A percentile compares a stretch with the other conserved stretches of the same genome.
Evolutionary conservation across 2,329 filamentous ascomycete species (phyloP).

Genomic region (Byssochlamys sp.): DNA sequence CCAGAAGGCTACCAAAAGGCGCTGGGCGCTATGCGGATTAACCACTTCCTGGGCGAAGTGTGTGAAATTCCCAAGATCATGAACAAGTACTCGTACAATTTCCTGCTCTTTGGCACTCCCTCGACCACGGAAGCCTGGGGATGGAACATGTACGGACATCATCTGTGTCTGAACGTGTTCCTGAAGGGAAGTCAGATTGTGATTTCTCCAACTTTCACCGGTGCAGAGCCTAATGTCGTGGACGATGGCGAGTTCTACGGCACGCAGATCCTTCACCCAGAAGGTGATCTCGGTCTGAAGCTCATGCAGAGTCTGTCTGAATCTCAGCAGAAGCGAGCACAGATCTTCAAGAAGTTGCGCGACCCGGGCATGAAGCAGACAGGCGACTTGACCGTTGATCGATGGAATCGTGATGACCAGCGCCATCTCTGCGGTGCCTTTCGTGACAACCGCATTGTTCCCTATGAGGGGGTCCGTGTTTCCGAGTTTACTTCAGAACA

Average conservation of each 20-base stretch:
- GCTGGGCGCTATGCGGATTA: conserved; percentile 60
- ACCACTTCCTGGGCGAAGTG: conserved; percentile 63
- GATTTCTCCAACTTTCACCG: conserved; percentile 66
- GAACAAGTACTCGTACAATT: conserved; percentile 70
- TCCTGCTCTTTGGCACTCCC: conserved; percentile 58
- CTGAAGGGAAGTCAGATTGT: conserved; percentile 57
- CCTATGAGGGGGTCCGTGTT: conserved; percentile 59
- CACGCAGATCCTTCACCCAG: conserved; percentile 55
- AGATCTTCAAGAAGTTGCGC: conserved; percentile 27
- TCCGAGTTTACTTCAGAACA: conserved; percentile 37
- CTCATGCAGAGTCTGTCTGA: conserved; percentile 57
- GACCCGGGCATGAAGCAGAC: not conserved
- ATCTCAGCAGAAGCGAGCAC: conserved; percentile 42
- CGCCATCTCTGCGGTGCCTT: conserved; percentile 69
- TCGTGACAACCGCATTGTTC: conserved; percentile 66
- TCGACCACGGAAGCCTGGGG: conserved; percentile 56
- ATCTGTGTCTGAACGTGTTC: conserved; percentile 64
- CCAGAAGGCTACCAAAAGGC: conserved; percentile 64
- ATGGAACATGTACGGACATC: conserved; percentile 67
- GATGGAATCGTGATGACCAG: conserved; percentile 76
- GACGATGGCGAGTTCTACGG: conserved; percentile 55
- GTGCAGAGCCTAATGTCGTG: conserved; percentile 68
- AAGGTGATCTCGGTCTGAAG: conserved; percentile 55
- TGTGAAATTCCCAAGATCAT: conserved; percentile 53
- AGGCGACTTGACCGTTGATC: conserved; percentile 18